Evolutionary conservation across 2,329 filamentous ascomycete genomes (phyloP).

Genomic region (Conoideocrella luteorostrata): DNA sequence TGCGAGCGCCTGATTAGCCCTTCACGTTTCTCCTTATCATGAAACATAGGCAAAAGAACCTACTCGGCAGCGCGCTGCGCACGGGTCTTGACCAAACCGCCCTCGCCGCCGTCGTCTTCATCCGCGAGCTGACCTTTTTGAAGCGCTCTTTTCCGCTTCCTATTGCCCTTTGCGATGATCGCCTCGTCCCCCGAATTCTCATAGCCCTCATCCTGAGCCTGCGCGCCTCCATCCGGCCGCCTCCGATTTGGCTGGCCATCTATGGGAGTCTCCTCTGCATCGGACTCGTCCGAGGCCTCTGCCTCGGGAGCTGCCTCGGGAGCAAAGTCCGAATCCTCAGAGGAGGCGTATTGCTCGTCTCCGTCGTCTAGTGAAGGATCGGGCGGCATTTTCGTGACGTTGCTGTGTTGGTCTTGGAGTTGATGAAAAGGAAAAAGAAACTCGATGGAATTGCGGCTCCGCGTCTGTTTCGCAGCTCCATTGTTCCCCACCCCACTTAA

Average conservation of each 20-base stretch:
- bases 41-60: constrained; percentile 15
- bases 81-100: constrained; percentile 65
- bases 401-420: not conserved
- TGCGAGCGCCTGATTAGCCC: constrained; percentile 16
- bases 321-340: constrained; percentile 68
- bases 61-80: constrained; percentile 62
- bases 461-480: too few relatives aligned
- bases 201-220: constrained; percentile 41
- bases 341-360: constrained; percentile 58
- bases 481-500: too few relatives aligned
- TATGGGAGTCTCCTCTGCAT: constrained; percentile 36
- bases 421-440: not conserved
- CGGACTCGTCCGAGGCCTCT: constrained; percentile 44
- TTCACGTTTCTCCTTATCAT: not conserved
- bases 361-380: constrained; percentile 38
- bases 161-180: constrained; percentile 57
- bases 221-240: constrained; percentile 14
- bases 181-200: constrained; percentile 69
- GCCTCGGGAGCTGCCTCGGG: constrained; percentile 47
- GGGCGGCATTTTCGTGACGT: constrained; percentile 32
- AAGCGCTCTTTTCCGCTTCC: constrained; percentile 40
- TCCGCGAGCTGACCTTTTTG: constrained; percentile 29
- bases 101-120: constrained; percentile 52
- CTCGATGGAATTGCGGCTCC: too few relatives aligned
- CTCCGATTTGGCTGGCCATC: constrained; percentile 20